These are phyloP conservation scores for Suillus subaureus DNA, from an alignment of 768 basidiomycete species.

Conservation along the genomic window DNA sequence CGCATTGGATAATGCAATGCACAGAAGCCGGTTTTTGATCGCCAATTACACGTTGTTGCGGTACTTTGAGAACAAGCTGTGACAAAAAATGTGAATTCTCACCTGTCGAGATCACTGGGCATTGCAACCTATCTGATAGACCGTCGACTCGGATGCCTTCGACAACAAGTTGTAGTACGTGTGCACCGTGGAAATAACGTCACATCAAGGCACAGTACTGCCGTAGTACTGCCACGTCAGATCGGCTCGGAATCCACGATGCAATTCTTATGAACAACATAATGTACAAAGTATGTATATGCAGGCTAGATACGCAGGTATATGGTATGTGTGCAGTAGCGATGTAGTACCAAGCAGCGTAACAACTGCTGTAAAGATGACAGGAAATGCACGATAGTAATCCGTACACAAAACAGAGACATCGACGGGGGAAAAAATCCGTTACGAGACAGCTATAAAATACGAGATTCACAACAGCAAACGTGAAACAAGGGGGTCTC, in stretches of 20 bases:
- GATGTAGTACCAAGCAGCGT: conserved; percentile 7
- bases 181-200: conserved; percentile 4
- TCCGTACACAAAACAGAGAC: conserved; percentile 14
- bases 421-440: conserved; percentile 5
- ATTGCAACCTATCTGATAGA: conserved; percentile 31
- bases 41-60: conserved; percentile 7
- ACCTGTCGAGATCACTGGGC: conserved; percentile 63
- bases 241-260: conserved; percentile 4
- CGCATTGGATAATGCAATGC: conserved; percentile 23
- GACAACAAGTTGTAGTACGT: conserved; percentile 13
- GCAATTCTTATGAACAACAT: conserved; percentile 11
- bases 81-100: conserved; percentile 33
- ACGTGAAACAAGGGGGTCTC: background rate
- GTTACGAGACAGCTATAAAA: conserved; percentile 13
- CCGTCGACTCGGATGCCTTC: background rate
- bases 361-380: conserved; percentile 1
- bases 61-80: conserved; percentile 20
- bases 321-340: conserved; percentile 12
- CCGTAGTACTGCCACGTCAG: conserved; percentile 8
- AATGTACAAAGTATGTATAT: conserved; percentile 12
- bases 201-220: background rate
- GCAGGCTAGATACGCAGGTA: conserved; percentile 12
- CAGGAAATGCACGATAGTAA: conserved; percentile 7
- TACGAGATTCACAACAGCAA: conserved; percentile 7
- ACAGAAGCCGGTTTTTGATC: conserved; percentile 11